Evolutionary conservation across 257 asterid species (phyloP).

Genomic region (Craterostigma plantagineum): DNA sequence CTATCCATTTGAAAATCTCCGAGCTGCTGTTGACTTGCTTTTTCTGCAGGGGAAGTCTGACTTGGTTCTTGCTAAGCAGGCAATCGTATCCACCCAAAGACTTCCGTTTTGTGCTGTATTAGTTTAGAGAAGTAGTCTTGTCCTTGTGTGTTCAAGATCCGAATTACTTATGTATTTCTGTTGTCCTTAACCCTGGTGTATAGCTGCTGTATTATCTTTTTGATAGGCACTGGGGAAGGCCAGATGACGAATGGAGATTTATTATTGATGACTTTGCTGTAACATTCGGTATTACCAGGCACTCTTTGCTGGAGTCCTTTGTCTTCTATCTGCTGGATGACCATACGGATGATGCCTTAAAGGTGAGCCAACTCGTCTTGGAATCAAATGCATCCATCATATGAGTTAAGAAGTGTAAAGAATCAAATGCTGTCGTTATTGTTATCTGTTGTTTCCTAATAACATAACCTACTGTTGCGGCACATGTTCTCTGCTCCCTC

Average conservation of each 20-base stretch:
- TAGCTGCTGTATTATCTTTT: slow-evolving; percentile 83
- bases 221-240: slow-evolving; percentile 79
- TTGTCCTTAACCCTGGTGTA: slow-evolving; percentile 32
- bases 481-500: no score
- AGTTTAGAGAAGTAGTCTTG: not conserved
- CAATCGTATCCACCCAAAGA: slow-evolving; percentile 61
- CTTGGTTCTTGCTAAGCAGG: slow-evolving; percentile 76
- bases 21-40: slow-evolving; percentile 73
- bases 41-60: slow-evolving; percentile 80
- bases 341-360: slow-evolving; percentile 56
- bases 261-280: slow-evolving; percentile 81
- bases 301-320: slow-evolving; percentile 74
- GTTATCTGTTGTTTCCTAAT: no score
- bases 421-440: no score
- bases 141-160: slow-evolving; percentile 2
- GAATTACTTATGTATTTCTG: slow-evolving; percentile 8
- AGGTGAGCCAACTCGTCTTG: slow-evolving; percentile 29
- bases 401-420: no score
- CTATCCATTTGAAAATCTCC: slow-evolving; percentile 70
- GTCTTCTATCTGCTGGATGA: slow-evolving; percentile 84
- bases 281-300: slow-evolving; percentile 59
- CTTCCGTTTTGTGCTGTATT: not conserved
- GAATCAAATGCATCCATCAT: no score
- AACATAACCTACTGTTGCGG: no score
- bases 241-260: slow-evolving; percentile 50